Base-by-base conservation (phyloP, 2,329 filamentous ascomycete genomes). In the Cladophialophora yegresii region DNA sequence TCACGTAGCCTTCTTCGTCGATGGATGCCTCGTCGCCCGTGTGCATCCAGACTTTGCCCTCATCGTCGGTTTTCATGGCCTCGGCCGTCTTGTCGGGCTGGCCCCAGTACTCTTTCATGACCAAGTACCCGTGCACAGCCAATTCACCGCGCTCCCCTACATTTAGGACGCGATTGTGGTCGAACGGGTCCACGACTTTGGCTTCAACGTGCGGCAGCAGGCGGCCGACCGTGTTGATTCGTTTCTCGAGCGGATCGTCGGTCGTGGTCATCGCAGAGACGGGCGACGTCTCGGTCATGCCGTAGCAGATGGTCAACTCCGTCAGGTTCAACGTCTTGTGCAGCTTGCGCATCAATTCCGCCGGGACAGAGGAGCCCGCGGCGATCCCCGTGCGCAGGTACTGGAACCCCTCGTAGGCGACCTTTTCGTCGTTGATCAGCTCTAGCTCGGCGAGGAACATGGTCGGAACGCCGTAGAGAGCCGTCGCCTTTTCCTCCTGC, bases 361-460 rank as follows among this genome's bases (percentile, higher is more conserved):
- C 86, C 0, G 95, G 93, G 1, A 98, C 89, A n/a, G 87, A 90
- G 61, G 86, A 90, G 0, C 95, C 95, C 0, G 93, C 92, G 10
- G 90, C 92, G 70, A 98, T 97, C 32, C 95, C 95, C n/a, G 93
- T 98, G 50, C 88, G 83, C 4, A 98, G 81, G 67, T 86, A 75
- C 58, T 87, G 76, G 72, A 90, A 89, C 0, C 87, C 87, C 61
- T 82, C 76, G 36, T 79, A 66, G 0, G 78, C 67, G 1, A 83
- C 71, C 33, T 76, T 74, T 16, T 81, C 80, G 26, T 80, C 77
- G 12, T 87, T 82, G 7, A 97, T 83, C 0, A 93, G 83, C 70
- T 96, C 91, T 4, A 98, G 84, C 72, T 96, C 87, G 28, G 93
- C 88, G n/a, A 89, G 85, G 72, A 96, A 93, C 95, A 98, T 99